A percentile compares a stretch with the other conserved stretches of the same genome.
Conservation (phyloP, 23 red algal genomes). For the Cyanidioschyzon merolae region DNA sequence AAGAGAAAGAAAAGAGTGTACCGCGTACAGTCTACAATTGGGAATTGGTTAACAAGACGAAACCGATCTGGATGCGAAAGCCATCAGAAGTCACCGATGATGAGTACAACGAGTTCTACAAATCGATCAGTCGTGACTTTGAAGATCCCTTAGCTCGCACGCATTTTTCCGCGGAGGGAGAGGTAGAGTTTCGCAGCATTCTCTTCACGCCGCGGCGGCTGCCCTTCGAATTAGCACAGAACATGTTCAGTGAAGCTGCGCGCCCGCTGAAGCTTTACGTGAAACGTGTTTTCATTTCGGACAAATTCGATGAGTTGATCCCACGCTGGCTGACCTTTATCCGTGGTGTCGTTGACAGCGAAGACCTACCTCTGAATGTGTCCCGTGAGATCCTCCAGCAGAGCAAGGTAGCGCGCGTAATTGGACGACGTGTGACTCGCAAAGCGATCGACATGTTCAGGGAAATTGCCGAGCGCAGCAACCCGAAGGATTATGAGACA, state of each 20-base stretch:
- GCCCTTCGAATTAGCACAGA: slow-evolving; percentile 78
- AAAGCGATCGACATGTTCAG: slow-evolving; percentile 97
- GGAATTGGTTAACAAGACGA: slow-evolving; percentile 76
- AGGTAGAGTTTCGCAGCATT: slow-evolving; percentile 90
- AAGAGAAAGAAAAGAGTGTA: slow-evolving; percentile 74
- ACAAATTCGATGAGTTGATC: slow-evolving; percentile 86
- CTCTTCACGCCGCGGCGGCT: slow-evolving; percentile 64
- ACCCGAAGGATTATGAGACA: slow-evolving; percentile 53
- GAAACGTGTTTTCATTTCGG: slow-evolving; percentile 98
- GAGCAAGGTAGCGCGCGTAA: slow-evolving; percentile 71
- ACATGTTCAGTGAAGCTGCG: slow-evolving; percentile 82
- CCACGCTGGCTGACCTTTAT: slow-evolving; percentile 87
- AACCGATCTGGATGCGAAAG: slow-evolving; percentile 93
- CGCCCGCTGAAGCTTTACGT: slow-evolving; percentile 70
- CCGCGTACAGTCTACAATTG: slow-evolving; percentile 62
- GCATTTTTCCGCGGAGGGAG: slow-evolving; percentile 93
- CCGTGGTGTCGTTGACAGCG: slow-evolving; percentile 80
- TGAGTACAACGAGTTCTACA: slow-evolving; percentile 97
- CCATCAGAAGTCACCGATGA: slow-evolving; percentile 61
- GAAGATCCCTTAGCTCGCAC: slow-evolving; percentile 56
- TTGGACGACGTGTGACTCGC: slow-evolving; percentile 59
- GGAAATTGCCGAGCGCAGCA: slow-evolving; percentile 43
- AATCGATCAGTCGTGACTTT: slow-evolving; percentile 60
- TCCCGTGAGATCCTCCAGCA: slow-evolving; percentile 96
- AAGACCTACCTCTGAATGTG: slow-evolving; percentile 94